These are phyloP conservation scores for Austroboletus olivaceoglutinosus DNA, from an alignment of 1,284 basidiomycete species.

Conservation along the genomic window DNA sequence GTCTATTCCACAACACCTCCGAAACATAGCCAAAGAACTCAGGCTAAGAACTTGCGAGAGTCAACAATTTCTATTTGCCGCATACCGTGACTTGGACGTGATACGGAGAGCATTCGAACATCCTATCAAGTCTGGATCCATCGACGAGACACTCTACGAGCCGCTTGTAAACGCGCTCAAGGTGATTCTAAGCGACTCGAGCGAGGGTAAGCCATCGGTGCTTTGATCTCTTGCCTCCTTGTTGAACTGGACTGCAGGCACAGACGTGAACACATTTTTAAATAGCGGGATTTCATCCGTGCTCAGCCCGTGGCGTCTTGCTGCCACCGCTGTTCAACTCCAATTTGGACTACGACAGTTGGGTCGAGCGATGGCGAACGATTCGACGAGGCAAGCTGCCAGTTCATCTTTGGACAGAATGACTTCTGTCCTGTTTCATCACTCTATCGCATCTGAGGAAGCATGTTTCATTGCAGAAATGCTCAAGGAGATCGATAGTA, in stretches of 20 bases:
- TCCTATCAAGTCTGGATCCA: constrained; percentile 49
- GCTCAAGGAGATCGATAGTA: constrained; percentile 61
- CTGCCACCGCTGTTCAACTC: constrained; percentile 73
- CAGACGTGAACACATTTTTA: constrained; percentile 48
- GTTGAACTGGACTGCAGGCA: constrained; percentile 20
- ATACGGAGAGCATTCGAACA: constrained; percentile 67
- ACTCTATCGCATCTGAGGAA: constrained; percentile 70
- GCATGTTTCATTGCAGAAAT: constrained; percentile 79
- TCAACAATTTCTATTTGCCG: constrained; percentile 64
- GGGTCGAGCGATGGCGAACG: constrained; percentile 59
- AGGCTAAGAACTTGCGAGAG: constrained; percentile 58
- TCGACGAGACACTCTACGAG: constrained; percentile 54
- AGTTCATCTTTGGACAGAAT: constrained; percentile 60
- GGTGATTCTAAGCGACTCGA: constrained; percentile 58
- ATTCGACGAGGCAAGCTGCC: constrained; percentile 51
- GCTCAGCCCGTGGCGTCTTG: constrained; percentile 78
- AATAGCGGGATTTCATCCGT: constrained; percentile 63
- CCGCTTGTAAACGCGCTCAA: constrained; percentile 64
- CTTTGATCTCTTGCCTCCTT: background rate
- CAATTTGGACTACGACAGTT: constrained; percentile 72
- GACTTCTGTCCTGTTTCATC: constrained; percentile 62
- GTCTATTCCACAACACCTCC: constrained; percentile 48
- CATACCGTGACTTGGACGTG: constrained; percentile 67
- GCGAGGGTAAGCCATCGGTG: constrained; percentile 35
- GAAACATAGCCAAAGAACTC: constrained; percentile 47